These are phyloP conservation scores for Aeschynomene evenia DNA, from an alignment of 306 rosid genomes.

Conservation along the genomic window DNA sequence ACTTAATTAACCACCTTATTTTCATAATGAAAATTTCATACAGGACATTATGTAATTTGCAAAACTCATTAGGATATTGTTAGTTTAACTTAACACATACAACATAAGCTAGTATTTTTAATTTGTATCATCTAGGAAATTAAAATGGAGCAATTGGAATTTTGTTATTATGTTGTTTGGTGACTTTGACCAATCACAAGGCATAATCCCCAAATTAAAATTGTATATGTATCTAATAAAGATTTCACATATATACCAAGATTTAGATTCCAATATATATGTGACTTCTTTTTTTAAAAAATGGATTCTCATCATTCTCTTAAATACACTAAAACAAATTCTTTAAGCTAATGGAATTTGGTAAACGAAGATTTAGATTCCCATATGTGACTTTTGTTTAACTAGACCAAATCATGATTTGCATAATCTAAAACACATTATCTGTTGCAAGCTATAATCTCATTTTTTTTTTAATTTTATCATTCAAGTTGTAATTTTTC, in stretches of 20 bases:
- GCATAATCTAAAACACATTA: no score
- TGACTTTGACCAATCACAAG: constrained; percentile 28
- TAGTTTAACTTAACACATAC: constrained; percentile 20
- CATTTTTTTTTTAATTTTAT: no score
- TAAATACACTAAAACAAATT: neutral
- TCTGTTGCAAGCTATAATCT: no score
- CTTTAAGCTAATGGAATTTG: neutral
- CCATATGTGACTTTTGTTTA: neutral
- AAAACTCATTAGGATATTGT: constrained; percentile 8
- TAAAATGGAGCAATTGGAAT: constrained; percentile 11
- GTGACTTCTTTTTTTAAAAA: neutral
- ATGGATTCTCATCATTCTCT: neutral
- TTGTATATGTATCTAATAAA: constrained; percentile 25
- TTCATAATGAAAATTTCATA: neutral
- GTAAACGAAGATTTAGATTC: no score
- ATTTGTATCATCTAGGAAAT: constrained; percentile 18
- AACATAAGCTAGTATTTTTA: constrained; percentile 9
- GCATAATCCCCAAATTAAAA: constrained; percentile 28
- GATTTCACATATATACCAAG: constrained; percentile 26
- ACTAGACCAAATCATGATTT: no score
- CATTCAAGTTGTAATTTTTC: no score
- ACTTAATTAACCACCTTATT: constrained; percentile 16
- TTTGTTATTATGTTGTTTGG: constrained; percentile 4
- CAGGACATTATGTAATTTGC: constrained; percentile 24
- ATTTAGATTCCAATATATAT: constrained; percentile 23